Conservation (phyloP, 139 green algal genomes). For the Micractinium conductrix region DNA sequence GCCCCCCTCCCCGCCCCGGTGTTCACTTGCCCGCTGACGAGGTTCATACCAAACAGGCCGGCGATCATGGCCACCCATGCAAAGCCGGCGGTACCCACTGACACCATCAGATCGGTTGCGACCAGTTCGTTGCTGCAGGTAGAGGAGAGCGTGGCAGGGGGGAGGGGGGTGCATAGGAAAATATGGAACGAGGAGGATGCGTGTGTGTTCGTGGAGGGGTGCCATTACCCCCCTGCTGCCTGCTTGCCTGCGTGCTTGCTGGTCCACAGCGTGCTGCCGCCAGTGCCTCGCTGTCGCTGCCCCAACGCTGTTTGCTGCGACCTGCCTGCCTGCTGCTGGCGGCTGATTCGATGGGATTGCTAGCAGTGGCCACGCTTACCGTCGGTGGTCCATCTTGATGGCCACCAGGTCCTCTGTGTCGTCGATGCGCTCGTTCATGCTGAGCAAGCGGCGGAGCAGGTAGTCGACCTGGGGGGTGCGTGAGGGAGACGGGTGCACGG, state of each 20-base stretch:
- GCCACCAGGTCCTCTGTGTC: slow-evolving; percentile 54
- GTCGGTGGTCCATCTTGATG: slow-evolving; percentile 54
- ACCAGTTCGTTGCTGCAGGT: slow-evolving; percentile 55
- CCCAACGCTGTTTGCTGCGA: too few species aligned
- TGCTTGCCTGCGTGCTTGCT: too few species aligned
- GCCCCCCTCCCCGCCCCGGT: too few species aligned
- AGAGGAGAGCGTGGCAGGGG: not conserved
- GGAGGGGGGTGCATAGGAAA: not conserved
- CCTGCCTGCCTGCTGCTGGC: too few species aligned
- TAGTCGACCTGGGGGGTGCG: slow-evolving; percentile 35
- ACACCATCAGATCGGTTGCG: slow-evolving; percentile 54
- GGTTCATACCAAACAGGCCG: slow-evolving; percentile 29
- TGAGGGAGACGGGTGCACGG: not conserved
- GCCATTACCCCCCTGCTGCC: too few species aligned
- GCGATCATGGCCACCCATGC: slow-evolving; percentile 48
- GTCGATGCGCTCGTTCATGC: slow-evolving; percentile 40
- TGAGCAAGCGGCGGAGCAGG: slow-evolving; percentile 44
- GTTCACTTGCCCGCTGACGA: not conserved
- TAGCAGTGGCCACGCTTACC: too few species aligned
- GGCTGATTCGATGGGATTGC: too few species aligned
- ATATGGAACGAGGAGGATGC: not conserved
- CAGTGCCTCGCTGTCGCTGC: too few species aligned
- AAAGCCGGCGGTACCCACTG: slow-evolving; percentile 37
- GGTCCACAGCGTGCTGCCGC: too few species aligned
- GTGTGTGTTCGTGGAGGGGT: not conserved